A percentile compares a stretch with the other conserved stretches of the same genome.
These are phyloP conservation scores for Lithohypha guttulata DNA, from an alignment of 2,329 filamentous ascomycete species.

Conservation along the genomic window DNA sequence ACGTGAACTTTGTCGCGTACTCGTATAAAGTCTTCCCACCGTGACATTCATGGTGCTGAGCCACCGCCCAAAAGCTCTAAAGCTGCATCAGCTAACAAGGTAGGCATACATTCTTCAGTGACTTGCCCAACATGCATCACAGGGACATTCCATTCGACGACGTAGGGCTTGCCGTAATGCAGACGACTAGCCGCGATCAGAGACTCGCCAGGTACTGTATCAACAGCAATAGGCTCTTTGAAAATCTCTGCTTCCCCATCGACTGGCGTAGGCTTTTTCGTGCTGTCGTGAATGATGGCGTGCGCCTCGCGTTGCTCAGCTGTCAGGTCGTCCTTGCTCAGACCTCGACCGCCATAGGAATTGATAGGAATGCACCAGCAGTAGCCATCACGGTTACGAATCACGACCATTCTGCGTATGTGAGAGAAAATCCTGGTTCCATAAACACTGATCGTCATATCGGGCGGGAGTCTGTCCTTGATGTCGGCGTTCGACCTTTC, in stretches of 20 bases:
- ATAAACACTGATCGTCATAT: neutral
- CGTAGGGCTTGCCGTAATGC: slow-evolving; percentile 32
- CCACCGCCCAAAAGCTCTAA: no score
- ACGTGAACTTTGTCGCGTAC: no score
- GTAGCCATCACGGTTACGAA: slow-evolving; percentile 22
- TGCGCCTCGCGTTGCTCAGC: slow-evolving; percentile 24
- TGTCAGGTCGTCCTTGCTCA: slow-evolving; percentile 29
- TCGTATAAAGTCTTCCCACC: no score
- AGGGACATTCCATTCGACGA: slow-evolving; percentile 34
- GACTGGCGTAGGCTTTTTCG: slow-evolving; percentile 10
- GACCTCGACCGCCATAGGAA: slow-evolving; percentile 30
- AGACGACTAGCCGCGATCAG: slow-evolving; percentile 29
- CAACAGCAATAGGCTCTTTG: slow-evolving; percentile 30
- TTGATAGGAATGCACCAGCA: slow-evolving; percentile 29
- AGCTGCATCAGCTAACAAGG: no score
- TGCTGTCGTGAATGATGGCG: slow-evolving; percentile 28
- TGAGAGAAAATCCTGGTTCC: no score
- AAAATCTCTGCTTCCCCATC: slow-evolving; percentile 24
- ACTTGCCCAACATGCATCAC: slow-evolving; percentile 31
- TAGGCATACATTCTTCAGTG: neutral
- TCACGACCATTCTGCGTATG: slow-evolving; percentile 24
- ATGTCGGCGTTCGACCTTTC: neutral
- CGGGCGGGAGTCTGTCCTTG: neutral
- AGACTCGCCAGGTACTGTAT: slow-evolving; percentile 18
- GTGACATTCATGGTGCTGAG: no score